A percentile compares a stretch with the other conserved stretches of the same genome.
These are phyloP conservation scores for Calycina herbarum DNA, from an alignment of 2,329 filamentous ascomycete species.

Conservation along the genomic window DNA sequence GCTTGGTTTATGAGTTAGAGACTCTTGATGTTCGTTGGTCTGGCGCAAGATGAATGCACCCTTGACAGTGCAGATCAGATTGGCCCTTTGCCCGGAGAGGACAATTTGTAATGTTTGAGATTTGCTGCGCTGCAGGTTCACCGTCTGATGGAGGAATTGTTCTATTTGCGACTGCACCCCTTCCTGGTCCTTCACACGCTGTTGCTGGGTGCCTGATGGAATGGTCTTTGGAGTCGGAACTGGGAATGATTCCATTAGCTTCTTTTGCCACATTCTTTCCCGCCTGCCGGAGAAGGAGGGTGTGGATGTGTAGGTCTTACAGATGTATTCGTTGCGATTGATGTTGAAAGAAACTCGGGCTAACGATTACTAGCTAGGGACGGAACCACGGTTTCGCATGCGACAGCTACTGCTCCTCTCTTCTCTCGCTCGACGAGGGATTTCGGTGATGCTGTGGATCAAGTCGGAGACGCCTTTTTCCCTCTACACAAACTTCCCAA, in stretches of 20 bases:
- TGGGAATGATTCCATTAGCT: not conserved
- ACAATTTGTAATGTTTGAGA: not conserved
- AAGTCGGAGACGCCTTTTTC: not conserved
- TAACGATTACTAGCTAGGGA: not conserved
- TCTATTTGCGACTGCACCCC: not conserved
- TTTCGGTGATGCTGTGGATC: not conserved
- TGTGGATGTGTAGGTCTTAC: not conserved
- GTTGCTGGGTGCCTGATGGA: not conserved
- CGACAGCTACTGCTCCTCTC: not conserved
- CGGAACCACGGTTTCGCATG: not conserved
- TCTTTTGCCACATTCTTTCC: not conserved
- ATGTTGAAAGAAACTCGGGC: slow-evolving; percentile 1
- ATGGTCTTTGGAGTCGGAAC: not conserved
- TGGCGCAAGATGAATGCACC: not conserved
- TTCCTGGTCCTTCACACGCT: not conserved
- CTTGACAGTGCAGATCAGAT: slow-evolving; percentile 2
- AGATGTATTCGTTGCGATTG: not conserved
- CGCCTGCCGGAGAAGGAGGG: not conserved
- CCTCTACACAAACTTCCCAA: not conserved
- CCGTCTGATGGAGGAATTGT: not conserved
- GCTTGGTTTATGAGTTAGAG: not conserved
- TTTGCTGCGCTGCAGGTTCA: not conserved
- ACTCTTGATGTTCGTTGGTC: not conserved
- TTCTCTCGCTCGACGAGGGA: not conserved
- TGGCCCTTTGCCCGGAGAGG: not conserved